Evolutionary conservation across 495 filamentous ascomycete genomes (phyloP), one percentile per base, ranked within the genome.

Genomic region (Melanomma pulvis-pyrius): DNA sequence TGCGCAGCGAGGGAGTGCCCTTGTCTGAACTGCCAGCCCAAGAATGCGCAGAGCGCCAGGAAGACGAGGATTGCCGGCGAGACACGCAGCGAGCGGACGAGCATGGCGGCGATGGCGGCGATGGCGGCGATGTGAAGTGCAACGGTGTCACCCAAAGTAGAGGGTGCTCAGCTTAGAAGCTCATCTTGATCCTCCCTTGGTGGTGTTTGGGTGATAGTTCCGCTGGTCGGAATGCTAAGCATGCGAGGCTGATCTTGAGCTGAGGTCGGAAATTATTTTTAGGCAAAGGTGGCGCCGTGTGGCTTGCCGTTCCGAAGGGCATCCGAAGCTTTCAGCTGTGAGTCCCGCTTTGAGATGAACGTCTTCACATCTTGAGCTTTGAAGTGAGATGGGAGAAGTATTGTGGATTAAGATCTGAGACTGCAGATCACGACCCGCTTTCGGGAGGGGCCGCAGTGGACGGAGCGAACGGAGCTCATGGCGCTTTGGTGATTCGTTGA

Each of bases 31-130:
- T 61, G 56, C 26, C 39, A 61, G 26, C 24, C 41, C 8, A 67
- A 36, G 39, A 67, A 62, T 8, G 28, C 57, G 44, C 64, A 67
- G 51, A 67, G 17, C 25, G 57, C 8, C 8, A 67, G 25, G 50
- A 67, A 56, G 24, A 67, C 36, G 19, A 49, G 12, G 1, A 67
- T 6, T 26, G 55, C 30, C 3, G 63, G 48, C n/a, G 50, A 29
- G 2, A 47, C 25, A 11, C 34, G 25, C 30, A 59, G 56, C 22
- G 63, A 34, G 13, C 56, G 46, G 29, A 41, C 19, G n/a, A 67
- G 22, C 63, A 67, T 67, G 47, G 29, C 63, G 63, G 36, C 8
- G 25, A 4, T 21, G 5, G 39, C 24, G 39, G 12, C 21, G 25
- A 49, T 2, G 22, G 54, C 54, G 32, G 24, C 22, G 44, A 21